Evolutionary conservation across 2,329 filamentous ascomycete genomes (phyloP).

Genomic region (Tolypocladium ophioglossoides): DNA sequence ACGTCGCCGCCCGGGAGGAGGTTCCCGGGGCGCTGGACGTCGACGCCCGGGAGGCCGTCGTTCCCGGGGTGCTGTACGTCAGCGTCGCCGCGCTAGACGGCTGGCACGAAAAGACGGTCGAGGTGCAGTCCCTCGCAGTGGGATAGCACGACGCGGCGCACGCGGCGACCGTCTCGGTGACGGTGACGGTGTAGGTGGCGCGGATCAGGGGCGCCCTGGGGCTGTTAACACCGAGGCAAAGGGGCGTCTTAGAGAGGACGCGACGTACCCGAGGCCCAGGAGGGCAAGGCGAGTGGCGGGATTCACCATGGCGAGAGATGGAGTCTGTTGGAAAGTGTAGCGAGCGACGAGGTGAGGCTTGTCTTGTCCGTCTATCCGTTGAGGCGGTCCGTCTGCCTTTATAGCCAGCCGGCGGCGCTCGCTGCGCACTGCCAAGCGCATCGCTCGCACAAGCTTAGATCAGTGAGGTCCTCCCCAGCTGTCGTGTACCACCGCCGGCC

Average conservation of each 20-base stretch:
- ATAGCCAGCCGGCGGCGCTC: background rate
- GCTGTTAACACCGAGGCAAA: too few relatives aligned
- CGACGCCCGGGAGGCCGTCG: background rate
- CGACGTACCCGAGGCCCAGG: background rate
- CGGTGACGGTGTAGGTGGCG: background rate
- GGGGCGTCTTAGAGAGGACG: too few relatives aligned
- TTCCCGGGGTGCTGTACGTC: background rate
- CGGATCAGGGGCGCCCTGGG: background rate
- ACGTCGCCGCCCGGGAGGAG: background rate
- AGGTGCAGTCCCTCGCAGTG: background rate
- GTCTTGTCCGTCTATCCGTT: background rate
- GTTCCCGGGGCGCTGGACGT: background rate
- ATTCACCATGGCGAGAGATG: background rate
- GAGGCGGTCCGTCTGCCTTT: background rate
- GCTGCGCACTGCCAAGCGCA: too few relatives aligned
- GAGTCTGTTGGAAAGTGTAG: background rate
- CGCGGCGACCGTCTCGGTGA: background rate
- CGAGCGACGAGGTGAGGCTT: background rate
- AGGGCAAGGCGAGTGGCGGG: background rate
- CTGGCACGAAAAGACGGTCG: background rate
- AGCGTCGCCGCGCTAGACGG: background rate
- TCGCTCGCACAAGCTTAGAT: background rate
- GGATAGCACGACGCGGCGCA: background rate
- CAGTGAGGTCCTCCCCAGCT: background rate
- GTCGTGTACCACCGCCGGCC: background rate